These are phyloP conservation scores for Fusarium sp. DNA, from an alignment of 2,329 filamentous ascomycete species.

Conservation along the genomic window DNA sequence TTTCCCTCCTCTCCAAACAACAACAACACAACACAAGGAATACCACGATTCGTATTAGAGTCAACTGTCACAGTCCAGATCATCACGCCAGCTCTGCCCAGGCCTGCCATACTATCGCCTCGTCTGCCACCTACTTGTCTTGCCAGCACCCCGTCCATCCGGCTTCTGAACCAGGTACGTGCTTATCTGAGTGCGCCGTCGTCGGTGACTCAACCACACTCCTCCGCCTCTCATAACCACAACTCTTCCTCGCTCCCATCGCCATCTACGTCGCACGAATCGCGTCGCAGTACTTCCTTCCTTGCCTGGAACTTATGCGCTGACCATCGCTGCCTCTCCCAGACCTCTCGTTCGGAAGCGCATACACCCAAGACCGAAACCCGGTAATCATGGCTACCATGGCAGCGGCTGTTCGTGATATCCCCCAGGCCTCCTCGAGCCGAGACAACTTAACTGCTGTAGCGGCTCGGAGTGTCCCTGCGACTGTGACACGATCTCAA, in stretches of 20 bases:
- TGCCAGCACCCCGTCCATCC: constrained; percentile 46
- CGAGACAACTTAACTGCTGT: constrained; percentile 83
- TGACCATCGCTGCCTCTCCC: constrained; percentile 36
- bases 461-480: constrained; percentile 76
- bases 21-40: constrained; percentile 66
- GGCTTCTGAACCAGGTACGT: constrained; percentile 55
- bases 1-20: constrained; percentile 61
- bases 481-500: constrained; percentile 71
- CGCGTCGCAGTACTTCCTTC: constrained; percentile 26
- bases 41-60: constrained; percentile 68
- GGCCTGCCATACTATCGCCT: constrained; percentile 50
- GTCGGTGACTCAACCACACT: constrained; percentile 46
- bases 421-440: constrained; percentile 71
- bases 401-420: constrained; percentile 79
- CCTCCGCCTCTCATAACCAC: constrained; percentile 29
- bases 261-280: constrained; percentile 8
- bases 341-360: constrained; percentile 66
- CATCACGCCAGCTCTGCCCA: constrained; percentile 67
- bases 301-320: constrained; percentile 21
- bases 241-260: constrained; percentile 15
- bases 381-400: constrained; percentile 73
- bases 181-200: constrained; percentile 30
- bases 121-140: constrained; percentile 45
- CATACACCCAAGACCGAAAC: constrained; percentile 52
- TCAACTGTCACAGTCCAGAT: constrained; percentile 74